Conservation (phyloP, 2,329 filamentous ascomycete genomes). For the Arthrobotrys conoides region DNA sequence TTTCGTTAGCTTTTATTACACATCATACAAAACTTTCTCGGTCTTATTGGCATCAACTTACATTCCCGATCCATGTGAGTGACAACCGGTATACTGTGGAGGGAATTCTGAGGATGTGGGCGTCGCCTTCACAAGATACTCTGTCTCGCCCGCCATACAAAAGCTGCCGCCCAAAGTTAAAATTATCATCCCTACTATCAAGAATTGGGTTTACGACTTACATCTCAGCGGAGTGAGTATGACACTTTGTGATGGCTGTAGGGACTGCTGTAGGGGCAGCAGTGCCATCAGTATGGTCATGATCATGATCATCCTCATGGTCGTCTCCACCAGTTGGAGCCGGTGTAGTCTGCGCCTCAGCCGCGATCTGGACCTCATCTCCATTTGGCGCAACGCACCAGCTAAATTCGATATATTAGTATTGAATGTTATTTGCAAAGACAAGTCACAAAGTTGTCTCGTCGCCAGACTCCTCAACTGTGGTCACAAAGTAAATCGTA, state of each 20-base stretch:
- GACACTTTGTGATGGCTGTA: conserved; percentile 38
- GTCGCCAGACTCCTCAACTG: too few relatives aligned
- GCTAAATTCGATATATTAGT: conserved; percentile 61
- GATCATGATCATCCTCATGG: conserved; percentile 26
- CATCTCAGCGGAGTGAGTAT: conserved; percentile 50
- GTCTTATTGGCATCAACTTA: conserved; percentile 67
- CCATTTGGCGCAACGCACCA: conserved; percentile 66
- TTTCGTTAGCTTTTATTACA: conserved; percentile 27
- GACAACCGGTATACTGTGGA: conserved; percentile 69
- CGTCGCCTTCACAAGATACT: conserved; percentile 65
- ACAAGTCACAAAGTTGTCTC: not conserved
- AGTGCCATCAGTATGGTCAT: conserved; percentile 25
- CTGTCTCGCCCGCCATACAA: conserved; percentile 68
- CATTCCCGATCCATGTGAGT: conserved; percentile 74
- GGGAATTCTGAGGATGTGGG: conserved; percentile 64
- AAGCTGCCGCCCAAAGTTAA: conserved; percentile 66
- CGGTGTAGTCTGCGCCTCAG: conserved; percentile 38
- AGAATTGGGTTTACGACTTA: not conserved
- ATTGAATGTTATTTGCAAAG: not conserved
- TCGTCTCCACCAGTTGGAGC: conserved; percentile 21
- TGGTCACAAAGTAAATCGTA: too few relatives aligned
- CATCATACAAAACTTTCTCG: conserved; percentile 15
- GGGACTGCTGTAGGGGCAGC: conserved; percentile 24
- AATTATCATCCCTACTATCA: not conserved
- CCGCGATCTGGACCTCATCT: conserved; percentile 66